A percentile compares a stretch with the other conserved stretches of the same genome.
Conservation (phyloP, 179 eudicot genomes). For the Actinidia arguta region DNA sequence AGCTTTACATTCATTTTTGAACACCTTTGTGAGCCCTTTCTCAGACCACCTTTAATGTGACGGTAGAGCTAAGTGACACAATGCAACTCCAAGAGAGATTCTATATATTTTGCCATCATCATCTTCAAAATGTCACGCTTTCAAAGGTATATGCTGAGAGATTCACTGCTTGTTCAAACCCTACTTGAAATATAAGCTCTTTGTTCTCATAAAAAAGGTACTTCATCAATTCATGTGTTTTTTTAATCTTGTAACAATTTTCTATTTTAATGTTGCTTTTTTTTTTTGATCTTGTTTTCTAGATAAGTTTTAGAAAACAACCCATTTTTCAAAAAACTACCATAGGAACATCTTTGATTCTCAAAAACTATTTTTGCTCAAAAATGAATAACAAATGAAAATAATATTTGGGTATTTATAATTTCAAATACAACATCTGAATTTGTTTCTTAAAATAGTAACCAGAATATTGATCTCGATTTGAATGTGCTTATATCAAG, state of each 20-base stretch:
- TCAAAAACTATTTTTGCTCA: too few relatives aligned
- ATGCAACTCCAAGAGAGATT: background rate
- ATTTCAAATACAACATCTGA: too few relatives aligned
- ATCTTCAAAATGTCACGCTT: background rate
- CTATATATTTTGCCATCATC: background rate
- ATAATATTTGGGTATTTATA: too few relatives aligned
- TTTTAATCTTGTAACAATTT: background rate
- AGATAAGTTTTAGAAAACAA: background rate
- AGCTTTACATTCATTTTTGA: background rate
- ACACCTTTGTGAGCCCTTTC: background rate
- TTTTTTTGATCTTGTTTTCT: background rate
- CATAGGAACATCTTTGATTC: too few relatives aligned
- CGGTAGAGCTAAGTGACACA: background rate
- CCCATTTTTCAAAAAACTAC: background rate
- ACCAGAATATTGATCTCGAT: too few relatives aligned
- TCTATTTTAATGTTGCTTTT: background rate
- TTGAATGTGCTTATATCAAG: too few relatives aligned
- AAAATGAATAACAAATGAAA: too few relatives aligned
- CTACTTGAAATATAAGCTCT: background rate
- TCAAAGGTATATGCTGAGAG: background rate
- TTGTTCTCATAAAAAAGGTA: background rate
- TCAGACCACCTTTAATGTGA: background rate
- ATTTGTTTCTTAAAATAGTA: too few relatives aligned
- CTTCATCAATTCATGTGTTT: background rate
- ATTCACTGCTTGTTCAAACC: background rate